Percentiles rank a stretch among this genome's conserved stretches.
Conservation (phyloP, 371 early-diverging fungal genomes). For the Mortierella sp. region DNA sequence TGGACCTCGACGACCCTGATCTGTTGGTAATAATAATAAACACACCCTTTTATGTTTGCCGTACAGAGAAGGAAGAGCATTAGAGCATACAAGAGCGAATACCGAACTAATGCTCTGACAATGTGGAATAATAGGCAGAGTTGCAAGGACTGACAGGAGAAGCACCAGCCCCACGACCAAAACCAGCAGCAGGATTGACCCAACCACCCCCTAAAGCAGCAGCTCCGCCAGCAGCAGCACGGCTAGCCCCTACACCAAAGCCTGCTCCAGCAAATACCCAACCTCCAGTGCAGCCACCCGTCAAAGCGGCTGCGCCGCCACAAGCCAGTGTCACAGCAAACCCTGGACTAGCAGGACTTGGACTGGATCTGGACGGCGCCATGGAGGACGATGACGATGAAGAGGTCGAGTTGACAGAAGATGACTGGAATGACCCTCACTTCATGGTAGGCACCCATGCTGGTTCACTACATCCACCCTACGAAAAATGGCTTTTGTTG, state of each 20-base stretch:
- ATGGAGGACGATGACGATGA: conserved; percentile 53
- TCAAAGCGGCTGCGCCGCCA: conserved; percentile 10
- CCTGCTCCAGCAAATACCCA: conserved; percentile 6
- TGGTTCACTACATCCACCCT: background rate
- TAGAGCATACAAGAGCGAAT: background rate
- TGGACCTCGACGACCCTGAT: conserved; percentile 70
- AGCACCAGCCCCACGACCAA: conserved; percentile 29
- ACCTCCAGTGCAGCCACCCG: background rate
- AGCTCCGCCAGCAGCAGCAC: conserved; percentile 1
- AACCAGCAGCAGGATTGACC: conserved; percentile 16
- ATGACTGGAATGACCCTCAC: conserved; percentile 64
- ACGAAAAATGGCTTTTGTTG: background rate
- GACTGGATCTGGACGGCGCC: conserved; percentile 47
- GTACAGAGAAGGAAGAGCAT: background rate
- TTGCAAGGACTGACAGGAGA: conserved; percentile 48
- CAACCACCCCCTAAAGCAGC: conserved; percentile 16
- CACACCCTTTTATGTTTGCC: background rate
- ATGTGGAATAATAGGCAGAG: conserved; percentile 36
- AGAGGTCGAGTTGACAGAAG: conserved; percentile 64
- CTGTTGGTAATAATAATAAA: conserved; percentile 52
- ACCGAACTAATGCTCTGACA: too few species aligned
- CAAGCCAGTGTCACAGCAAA: conserved; percentile 4
- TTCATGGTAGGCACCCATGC: conserved; percentile 45
- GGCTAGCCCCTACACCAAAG: conserved; percentile 5
- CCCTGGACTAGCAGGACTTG: conserved; percentile 44